These are phyloP conservation scores for Kondoa malvinella DNA, from an alignment of 768 basidiomycete genomes.

Conservation along the genomic window DNA sequence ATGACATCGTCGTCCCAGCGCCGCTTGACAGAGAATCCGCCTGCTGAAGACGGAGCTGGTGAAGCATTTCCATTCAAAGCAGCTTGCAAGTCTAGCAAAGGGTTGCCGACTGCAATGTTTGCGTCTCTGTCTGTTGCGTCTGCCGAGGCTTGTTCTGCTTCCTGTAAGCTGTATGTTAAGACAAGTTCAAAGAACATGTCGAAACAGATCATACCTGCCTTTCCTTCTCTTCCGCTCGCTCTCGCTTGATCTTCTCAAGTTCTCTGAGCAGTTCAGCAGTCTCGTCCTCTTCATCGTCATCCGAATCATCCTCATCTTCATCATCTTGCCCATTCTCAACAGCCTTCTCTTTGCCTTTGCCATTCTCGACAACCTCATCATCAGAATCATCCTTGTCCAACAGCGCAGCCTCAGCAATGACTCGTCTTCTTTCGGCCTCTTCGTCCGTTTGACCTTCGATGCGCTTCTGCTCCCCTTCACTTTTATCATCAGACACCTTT, in stretches of 20 bases:
- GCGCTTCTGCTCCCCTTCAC: slow-evolving; percentile 37
- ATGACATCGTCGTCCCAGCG: slow-evolving; percentile 53
- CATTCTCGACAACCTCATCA: slow-evolving; percentile 42
- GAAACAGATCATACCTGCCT: slow-evolving; percentile 34
- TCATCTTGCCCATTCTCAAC: slow-evolving; percentile 31
- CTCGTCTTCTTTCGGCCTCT: slow-evolving; percentile 57
- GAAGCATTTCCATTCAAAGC: slow-evolving; percentile 57
- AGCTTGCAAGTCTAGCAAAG: slow-evolving; percentile 74
- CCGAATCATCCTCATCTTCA: slow-evolving; percentile 11
- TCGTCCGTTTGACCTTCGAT: slow-evolving; percentile 45
- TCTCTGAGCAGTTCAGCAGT: slow-evolving; percentile 82
- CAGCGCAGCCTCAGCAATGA: slow-evolving; percentile 69
- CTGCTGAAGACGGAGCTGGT: slow-evolving; percentile 31
- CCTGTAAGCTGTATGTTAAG: slow-evolving; percentile 35
- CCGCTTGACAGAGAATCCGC: slow-evolving; percentile 21
- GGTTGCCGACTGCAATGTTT: slow-evolving; percentile 63
- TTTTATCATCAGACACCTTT: slow-evolving; percentile 42
- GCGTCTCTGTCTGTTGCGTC: slow-evolving; percentile 44
- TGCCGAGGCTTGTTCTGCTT: slow-evolving; percentile 54
- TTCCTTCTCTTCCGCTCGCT: slow-evolving; percentile 82
- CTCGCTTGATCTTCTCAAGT: slow-evolving; percentile 94
- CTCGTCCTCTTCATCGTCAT: slow-evolving; percentile 23
- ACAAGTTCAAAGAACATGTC: too few species aligned
- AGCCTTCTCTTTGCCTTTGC: slow-evolving; percentile 38
- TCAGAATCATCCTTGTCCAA: slow-evolving; percentile 76